phyloP scores from a whole-genome alignment of 2,329 filamentous ascomycete species.

The Pseudogymnoascus sp. region DNA sequence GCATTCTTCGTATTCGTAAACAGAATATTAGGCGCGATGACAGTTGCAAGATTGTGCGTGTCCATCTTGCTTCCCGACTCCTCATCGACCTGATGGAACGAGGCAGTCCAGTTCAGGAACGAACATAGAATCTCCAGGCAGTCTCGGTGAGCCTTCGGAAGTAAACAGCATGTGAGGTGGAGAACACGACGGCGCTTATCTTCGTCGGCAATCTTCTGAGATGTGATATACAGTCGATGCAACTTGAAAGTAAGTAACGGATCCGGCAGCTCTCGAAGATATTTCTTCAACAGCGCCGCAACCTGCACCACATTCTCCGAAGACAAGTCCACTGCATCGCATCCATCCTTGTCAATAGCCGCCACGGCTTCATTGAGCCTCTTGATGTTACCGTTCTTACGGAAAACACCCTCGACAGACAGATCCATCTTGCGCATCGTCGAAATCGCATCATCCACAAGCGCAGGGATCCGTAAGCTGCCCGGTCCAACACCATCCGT shows the following conservation, averaged over 20 bases:
- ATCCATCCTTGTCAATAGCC: conserved; percentile 76
- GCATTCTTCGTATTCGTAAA: conserved; percentile 61
- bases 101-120: conserved; percentile 95
- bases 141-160: conserved; percentile 88
- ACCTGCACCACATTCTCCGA: conserved; percentile 89
- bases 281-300: conserved; percentile 89
- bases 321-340: conserved; percentile 76
- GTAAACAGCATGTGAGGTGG: conserved; percentile 82
- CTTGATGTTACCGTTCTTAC: conserved; percentile 98
- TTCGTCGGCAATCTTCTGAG: conserved; percentile 77
- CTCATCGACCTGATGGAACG: conserved; percentile 94
- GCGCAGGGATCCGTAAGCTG: conserved; percentile 79
- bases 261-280: conserved; percentile 87
- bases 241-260: conserved; percentile 92
- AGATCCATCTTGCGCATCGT: conserved; percentile 99
- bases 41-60: conserved; percentile 91
- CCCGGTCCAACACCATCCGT: conserved; percentile 93
- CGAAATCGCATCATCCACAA: conserved; percentile 88
- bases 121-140: conserved; percentile 91
- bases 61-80: conserved; percentile 99
- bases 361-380: conserved; percentile 81
- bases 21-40: conserved; percentile 93
- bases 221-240: conserved; percentile 81
- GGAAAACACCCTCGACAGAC: conserved; percentile 95
- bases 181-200: conserved; percentile 77